Percentiles rank a stretch among this genome's conserved stretches.
These are phyloP conservation scores for Cairneyella variabilis DNA, from an alignment of 495 filamentous ascomycete genomes.

Conservation along the genomic window DNA sequence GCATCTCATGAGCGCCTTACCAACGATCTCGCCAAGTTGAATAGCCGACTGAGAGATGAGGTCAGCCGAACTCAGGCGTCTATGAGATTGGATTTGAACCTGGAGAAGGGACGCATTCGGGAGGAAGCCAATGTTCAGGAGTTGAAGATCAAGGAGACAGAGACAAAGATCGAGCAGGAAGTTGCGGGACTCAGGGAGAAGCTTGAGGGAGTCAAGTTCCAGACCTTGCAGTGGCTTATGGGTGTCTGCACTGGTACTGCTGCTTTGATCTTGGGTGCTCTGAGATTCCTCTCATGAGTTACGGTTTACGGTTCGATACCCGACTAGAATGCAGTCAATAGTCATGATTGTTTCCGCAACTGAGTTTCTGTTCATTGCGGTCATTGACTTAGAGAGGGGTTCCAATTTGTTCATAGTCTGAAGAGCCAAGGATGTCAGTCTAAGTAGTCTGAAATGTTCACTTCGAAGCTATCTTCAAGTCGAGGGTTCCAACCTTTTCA, in stretches of 20 bases:
- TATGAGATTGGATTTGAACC: constrained; percentile 86
- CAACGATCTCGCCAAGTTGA: constrained; percentile 91
- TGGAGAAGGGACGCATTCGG: constrained; percentile 94
- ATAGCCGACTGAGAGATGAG: constrained; percentile 84
- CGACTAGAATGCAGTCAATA: too few relatives aligned
- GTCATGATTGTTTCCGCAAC: too few relatives aligned
- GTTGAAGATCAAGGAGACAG: constrained; percentile 97
- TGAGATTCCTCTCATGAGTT: not conserved
- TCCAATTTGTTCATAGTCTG: too few relatives aligned
- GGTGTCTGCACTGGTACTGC: constrained; percentile 75
- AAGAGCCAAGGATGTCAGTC: too few relatives aligned
- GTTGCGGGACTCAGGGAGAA: constrained; percentile 86
- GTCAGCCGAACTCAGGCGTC: constrained; percentile 89
- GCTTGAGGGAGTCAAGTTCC: constrained; percentile 95
- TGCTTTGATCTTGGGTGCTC: not conserved
- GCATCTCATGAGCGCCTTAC: constrained; percentile 88
- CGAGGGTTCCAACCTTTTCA: too few relatives aligned
- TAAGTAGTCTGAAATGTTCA: too few relatives aligned
- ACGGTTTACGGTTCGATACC: too few relatives aligned
- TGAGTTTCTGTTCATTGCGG: too few relatives aligned
- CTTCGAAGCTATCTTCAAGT: too few relatives aligned
- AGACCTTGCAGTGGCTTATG: constrained; percentile 97
- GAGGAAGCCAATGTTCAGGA: constrained; percentile 97
- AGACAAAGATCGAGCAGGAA: constrained; percentile 97
- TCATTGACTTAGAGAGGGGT: too few relatives aligned